phyloP scores from a whole-genome alignment of 129 eudicot genomes.

The Escallonia herrerae region DNA sequence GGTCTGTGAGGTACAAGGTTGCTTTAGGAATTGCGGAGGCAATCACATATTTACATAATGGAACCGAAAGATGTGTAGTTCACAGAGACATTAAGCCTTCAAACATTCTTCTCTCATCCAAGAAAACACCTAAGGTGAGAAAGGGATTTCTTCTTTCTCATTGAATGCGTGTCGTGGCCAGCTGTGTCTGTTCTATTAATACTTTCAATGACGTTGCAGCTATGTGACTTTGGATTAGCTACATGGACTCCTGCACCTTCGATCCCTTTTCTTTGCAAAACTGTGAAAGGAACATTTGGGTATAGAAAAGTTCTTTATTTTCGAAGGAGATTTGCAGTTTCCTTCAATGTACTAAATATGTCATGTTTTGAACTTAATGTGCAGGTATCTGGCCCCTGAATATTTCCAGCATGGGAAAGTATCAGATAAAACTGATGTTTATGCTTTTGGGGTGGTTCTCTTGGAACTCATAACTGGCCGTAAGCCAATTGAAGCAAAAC shows the following conservation, averaged over 20 bases:
- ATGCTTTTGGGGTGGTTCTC: constrained; percentile 95
- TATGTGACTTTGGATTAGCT: constrained; percentile 97
- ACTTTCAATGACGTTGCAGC: constrained; percentile 34
- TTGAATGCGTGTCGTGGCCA: not conserved
- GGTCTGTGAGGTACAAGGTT: constrained; percentile 81
- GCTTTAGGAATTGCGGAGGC: constrained; percentile 87
- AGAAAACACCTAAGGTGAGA: constrained; percentile 75
- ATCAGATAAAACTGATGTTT: constrained; percentile 96
- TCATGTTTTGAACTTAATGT: constrained; percentile 1
- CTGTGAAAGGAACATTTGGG: constrained; percentile 99
- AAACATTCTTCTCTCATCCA: constrained; percentile 92
- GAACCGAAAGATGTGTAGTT: constrained; percentile 92
- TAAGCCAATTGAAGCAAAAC: constrained; percentile 79
- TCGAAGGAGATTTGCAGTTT: not conserved
- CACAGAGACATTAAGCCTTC: constrained; percentile 99
- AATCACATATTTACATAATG: constrained; percentile 74
- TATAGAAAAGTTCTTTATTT: constrained; percentile 17
- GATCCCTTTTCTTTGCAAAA: constrained; percentile 97
- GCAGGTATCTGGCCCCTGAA: constrained; percentile 96
- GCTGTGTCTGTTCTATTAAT: not conserved
- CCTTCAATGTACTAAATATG: not conserved
- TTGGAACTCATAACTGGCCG: constrained; percentile 87
- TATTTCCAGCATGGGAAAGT: constrained; percentile 99
- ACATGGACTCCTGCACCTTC: constrained; percentile 97
- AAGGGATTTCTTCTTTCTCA: not conserved